Evolutionary conservation across 2,329 filamentous ascomycete genomes (phyloP).

Genomic region (Emericellopsis atlantica): DNA sequence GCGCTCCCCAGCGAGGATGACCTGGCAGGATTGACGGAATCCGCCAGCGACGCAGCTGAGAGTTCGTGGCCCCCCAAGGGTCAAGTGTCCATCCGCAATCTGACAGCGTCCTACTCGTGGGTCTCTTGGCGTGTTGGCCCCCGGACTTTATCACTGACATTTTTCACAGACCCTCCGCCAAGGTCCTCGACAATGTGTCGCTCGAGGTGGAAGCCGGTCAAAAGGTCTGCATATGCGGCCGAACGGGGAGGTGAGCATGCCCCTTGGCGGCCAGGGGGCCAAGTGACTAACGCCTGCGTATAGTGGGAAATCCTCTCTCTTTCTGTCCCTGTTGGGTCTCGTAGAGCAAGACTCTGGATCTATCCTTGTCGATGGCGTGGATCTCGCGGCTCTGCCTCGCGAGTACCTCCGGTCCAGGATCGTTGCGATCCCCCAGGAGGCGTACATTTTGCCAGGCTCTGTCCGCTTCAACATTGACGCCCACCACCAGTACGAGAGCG

Average conservation of each 20-base stretch:
- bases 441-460: slow-evolving; percentile 33
- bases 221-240: slow-evolving; percentile 22
- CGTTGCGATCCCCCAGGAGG: slow-evolving; percentile 40
- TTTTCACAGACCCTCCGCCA: too few relatives aligned
- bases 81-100: too few relatives aligned
- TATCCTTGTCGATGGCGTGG: slow-evolving; percentile 29
- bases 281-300: background rate
- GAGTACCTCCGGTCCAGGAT: slow-evolving; percentile 29
- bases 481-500: slow-evolving; percentile 11
- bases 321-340: slow-evolving; percentile 25
- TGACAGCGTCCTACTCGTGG: too few relatives aligned
- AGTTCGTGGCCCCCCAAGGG: too few relatives aligned
- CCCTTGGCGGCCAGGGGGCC: background rate
- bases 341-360: slow-evolving; percentile 21
- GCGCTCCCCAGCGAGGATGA: slow-evolving; percentile 8
- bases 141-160: too few relatives aligned
- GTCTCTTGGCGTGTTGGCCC: too few relatives aligned
- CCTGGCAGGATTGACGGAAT: slow-evolving; percentile 3
- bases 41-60: slow-evolving; percentile 1
- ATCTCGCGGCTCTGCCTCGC: slow-evolving; percentile 24
- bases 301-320: slow-evolving; percentile 29
- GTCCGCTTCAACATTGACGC: slow-evolving; percentile 28
- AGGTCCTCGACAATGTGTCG: too few relatives aligned
- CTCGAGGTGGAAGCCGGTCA: slow-evolving; percentile 10
- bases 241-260: slow-evolving; percentile 15